phyloP scores from a whole-genome alignment of 129 eudicot species.

The Chrysanthemum seticuspe region DNA sequence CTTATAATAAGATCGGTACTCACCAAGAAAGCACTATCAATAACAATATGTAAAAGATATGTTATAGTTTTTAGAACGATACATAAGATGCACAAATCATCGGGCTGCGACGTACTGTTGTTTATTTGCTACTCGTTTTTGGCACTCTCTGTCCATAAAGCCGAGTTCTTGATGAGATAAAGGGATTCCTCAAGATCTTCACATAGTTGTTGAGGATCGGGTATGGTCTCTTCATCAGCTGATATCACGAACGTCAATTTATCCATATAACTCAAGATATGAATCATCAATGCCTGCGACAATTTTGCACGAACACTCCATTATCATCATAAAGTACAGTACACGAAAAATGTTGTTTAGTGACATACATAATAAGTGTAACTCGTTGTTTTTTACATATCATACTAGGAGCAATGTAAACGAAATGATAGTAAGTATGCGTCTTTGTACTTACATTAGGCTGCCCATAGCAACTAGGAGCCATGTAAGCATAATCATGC shows the following conservation, averaged over 20 bases:
- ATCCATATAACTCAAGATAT: conserved; percentile 38
- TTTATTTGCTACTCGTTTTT: conserved; percentile 18
- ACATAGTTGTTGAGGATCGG: conserved; percentile 33
- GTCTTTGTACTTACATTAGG: conserved; percentile 38
- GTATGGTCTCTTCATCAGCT: conserved; percentile 47
- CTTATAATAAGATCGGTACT: too few species aligned
- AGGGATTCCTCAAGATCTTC: conserved; percentile 43
- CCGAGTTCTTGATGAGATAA: conserved; percentile 31
- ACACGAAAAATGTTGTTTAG: background rate
- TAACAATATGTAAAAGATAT: too few species aligned
- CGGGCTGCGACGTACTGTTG: too few species aligned
- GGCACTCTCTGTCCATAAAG: conserved; percentile 22
- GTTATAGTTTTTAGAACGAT: too few species aligned
- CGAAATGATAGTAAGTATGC: too few species aligned
- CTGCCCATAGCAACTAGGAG: conserved; percentile 55
- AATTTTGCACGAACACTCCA: background rate
- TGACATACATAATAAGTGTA: background rate
- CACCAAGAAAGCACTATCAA: too few species aligned
- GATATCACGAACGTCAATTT: conserved; percentile 44
- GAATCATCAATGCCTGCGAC: conserved; percentile 49
- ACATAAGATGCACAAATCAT: too few species aligned
- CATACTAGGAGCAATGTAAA: too few species aligned
- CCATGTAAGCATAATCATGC: conserved; percentile 37
- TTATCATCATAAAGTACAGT: background rate
- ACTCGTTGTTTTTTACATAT: background rate